These are phyloP conservation scores for Lineolata rhizophorae DNA, from an alignment of 495 filamentous ascomycete genomes.

Conservation along the genomic window DNA sequence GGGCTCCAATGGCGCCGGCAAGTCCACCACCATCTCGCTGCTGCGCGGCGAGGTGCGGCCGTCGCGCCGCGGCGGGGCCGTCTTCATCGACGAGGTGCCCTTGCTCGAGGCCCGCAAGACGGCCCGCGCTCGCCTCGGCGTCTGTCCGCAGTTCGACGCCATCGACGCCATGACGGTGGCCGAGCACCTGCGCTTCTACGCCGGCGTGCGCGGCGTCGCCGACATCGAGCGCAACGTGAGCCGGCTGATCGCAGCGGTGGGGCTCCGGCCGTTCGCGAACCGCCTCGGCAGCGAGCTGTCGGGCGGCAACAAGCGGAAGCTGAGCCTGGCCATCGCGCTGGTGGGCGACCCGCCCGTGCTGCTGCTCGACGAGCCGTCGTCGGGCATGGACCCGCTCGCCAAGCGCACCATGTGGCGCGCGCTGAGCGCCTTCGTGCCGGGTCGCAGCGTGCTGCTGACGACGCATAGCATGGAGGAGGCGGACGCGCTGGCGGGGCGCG, in stretches of 20 bases:
- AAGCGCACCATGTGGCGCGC: conserved; percentile 15
- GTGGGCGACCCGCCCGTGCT: conserved; percentile 56
- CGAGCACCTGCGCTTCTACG: conserved; percentile 58
- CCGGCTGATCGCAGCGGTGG: conserved; percentile 17
- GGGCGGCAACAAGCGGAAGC: conserved; percentile 55
- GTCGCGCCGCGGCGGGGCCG: conserved; percentile 31
- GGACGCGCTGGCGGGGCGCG: conserved; percentile 44
- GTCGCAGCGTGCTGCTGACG: conserved; percentile 14
- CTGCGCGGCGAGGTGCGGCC: conserved; percentile 70
- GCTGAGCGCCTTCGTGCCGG: conserved; percentile 5
- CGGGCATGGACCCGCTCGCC: conserved; percentile 12
- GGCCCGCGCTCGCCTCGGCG: conserved; percentile 52
- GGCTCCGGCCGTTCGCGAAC: conserved; percentile 28
- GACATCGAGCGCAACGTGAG: conserved; percentile 40
- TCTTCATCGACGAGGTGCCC: conserved; percentile 52
- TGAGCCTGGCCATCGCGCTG: conserved; percentile 51
- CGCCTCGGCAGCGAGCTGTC: conserved; percentile 44
- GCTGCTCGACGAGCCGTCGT: conserved; percentile 31
- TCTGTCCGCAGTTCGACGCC: conserved; percentile 52
- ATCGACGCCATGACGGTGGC: conserved; percentile 48
- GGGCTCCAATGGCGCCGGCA: conserved; percentile 77
- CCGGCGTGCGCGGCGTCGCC: conserved; percentile 40
- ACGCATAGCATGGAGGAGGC: conserved; percentile 71
- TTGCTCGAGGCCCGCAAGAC: conserved; percentile 38
- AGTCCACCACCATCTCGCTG: conserved; percentile 63